Conservation (phyloP, 169 alveolate genomes). For the Plasmodium knowlesi region DNA sequence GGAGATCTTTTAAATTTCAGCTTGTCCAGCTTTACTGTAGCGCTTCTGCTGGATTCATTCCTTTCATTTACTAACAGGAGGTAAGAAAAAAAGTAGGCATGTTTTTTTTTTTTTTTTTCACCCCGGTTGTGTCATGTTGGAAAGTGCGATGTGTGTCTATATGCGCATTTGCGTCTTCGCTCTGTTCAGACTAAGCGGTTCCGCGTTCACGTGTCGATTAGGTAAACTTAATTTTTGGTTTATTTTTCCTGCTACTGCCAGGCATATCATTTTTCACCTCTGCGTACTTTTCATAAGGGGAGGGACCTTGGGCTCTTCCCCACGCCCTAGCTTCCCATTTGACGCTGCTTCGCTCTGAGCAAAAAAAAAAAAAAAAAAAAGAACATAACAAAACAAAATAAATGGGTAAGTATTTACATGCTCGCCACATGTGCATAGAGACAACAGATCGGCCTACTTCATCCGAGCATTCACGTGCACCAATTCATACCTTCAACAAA, state of each 20-base stretch:
- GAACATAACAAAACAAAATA: not conserved
- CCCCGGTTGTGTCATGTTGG: not conserved
- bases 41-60: not conserved
- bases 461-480: not conserved
- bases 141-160: not conserved
- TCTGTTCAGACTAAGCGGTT: not conserved
- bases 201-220: not conserved
- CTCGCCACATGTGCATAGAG: not conserved
- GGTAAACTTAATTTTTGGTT: not conserved
- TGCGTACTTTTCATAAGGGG: not conserved
- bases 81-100: not conserved
- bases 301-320: not conserved
- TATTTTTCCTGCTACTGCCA: not conserved
- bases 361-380: not conserved
- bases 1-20: conserved; percentile 2
- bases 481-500: conserved; percentile 15
- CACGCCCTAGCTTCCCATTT: not conserved
- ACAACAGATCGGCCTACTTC: not conserved
- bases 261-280: not conserved
- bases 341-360: not conserved
- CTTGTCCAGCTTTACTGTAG: conserved; percentile 6
- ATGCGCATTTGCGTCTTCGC: not conserved
- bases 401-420: not conserved
- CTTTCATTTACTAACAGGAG: not conserved
- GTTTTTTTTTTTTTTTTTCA: too few species aligned